phyloP scores from a whole-genome alignment of 352 stramenopile genomes.

The Pythium oligandrum region DNA sequence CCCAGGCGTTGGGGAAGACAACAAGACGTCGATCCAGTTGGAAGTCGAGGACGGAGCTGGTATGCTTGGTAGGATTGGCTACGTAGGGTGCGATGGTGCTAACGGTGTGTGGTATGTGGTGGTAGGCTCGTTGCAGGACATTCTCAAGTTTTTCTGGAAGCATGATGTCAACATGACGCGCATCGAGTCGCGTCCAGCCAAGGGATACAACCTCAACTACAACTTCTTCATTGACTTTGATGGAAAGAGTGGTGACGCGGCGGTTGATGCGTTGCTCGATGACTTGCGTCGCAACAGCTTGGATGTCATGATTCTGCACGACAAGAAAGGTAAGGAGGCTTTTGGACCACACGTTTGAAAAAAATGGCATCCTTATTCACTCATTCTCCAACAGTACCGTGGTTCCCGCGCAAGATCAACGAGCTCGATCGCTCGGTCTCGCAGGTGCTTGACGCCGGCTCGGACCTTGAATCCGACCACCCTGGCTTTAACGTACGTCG shows the following conservation, averaged over 20 bases:
- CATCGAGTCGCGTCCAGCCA: constrained; percentile 93
- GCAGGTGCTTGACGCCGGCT: constrained; percentile 92
- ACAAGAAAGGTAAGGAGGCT: constrained; percentile 80
- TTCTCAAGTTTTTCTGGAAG: constrained; percentile 96
- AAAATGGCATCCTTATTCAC: background rate
- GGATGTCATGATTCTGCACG: constrained; percentile 90
- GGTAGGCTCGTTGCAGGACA: constrained; percentile 90
- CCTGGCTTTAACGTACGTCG: constrained; percentile 89
- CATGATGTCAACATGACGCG: constrained; percentile 96
- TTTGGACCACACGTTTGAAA: background rate
- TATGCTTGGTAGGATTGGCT: constrained; percentile 1
- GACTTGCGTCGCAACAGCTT: constrained; percentile 85
- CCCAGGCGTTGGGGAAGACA: constrained; percentile 28
- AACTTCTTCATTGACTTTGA: constrained; percentile 95
- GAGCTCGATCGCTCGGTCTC: constrained; percentile 74
- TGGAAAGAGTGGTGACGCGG: constrained; percentile 68
- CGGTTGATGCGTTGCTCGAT: constrained; percentile 82
- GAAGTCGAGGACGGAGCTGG: constrained; percentile 63
- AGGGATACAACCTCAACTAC: constrained; percentile 75
- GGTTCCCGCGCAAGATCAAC: constrained; percentile 83
- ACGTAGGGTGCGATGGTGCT: background rate
- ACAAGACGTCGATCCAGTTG: constrained; percentile 77
- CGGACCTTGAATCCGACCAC: constrained; percentile 92
- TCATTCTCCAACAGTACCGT: constrained; percentile 41
- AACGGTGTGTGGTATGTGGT: background rate